Conservation (phyloP, 1,284 basidiomycete genomes). For the Boletus albobrunnescens region DNA sequence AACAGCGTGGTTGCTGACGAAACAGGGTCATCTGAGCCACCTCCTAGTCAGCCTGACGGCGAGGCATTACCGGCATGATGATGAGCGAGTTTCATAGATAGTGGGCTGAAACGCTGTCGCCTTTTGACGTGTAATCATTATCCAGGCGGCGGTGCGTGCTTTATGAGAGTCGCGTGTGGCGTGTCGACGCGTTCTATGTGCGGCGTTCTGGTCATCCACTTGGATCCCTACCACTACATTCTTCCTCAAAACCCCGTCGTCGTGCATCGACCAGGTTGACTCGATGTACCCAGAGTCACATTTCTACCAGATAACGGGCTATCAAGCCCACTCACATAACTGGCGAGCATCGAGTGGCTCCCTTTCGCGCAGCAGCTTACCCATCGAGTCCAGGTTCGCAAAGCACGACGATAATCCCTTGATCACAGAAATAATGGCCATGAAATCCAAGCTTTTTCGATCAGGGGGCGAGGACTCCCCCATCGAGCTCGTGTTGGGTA, state of each 20-base stretch:
- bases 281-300: constrained; percentile 15
- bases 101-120: neutral
- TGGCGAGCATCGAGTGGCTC: constrained; percentile 18
- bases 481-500: constrained; percentile 31
- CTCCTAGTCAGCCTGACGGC: constrained; percentile 5
- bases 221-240: too few species aligned
- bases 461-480: constrained; percentile 25
- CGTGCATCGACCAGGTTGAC: neutral
- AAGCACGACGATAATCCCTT: constrained; percentile 27
- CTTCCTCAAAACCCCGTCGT: neutral
- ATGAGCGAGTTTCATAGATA: neutral
- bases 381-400: constrained; percentile 28
- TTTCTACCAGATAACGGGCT: constrained; percentile 30
- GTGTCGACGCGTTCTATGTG: neutral
- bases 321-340: constrained; percentile 28
- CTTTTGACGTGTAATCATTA: constrained; percentile 2
- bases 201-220: too few species aligned
- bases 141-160: neutral
- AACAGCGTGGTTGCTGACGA: constrained; percentile 5
- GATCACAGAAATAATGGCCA: constrained; percentile 6
- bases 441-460: constrained; percentile 15
- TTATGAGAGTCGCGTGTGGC: constrained; percentile 10
- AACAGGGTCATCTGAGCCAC: neutral
- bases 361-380: neutral
- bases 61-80: constrained; percentile 6